These are phyloP conservation scores for Kazachstania sp. DNA, from an alignment of 1,139 yeast species.

Conservation along the genomic window DNA sequence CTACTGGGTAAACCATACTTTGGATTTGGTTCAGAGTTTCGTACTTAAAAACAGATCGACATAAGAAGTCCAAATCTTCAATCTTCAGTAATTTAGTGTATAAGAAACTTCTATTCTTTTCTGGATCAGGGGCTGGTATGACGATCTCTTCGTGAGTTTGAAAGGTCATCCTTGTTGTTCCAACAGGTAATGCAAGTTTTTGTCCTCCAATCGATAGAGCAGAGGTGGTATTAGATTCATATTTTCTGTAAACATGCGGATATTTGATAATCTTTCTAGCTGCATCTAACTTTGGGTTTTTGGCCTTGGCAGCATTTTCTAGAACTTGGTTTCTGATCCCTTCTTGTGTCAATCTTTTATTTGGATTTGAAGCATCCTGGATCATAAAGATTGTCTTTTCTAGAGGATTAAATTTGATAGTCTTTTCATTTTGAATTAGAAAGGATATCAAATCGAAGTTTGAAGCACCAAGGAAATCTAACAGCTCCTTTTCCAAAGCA, in stretches of 20 bases:
- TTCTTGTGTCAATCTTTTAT: constrained; percentile 42
- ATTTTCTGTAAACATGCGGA: constrained; percentile 80
- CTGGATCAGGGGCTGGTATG: constrained; percentile 60
- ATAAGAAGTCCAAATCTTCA: constrained; percentile 59
- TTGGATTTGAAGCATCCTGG: constrained; percentile 10
- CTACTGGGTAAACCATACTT: constrained; percentile 84
- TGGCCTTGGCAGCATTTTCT: constrained; percentile 45
- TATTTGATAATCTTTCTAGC: constrained; percentile 46
- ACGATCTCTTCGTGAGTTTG: constrained; percentile 73
- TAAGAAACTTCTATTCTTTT: constrained; percentile 37
- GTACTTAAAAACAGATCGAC: constrained; percentile 81
- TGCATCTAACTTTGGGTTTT: constrained; percentile 43
- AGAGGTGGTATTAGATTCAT: constrained; percentile 53
- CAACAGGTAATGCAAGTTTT: constrained; percentile 68
- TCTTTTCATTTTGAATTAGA: constrained; percentile 46
- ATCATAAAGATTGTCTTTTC: constrained; percentile 15
- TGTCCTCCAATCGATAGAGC: constrained; percentile 67
- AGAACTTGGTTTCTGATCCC: constrained; percentile 51
- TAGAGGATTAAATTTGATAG: constrained; percentile 25
- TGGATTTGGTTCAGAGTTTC: constrained; percentile 78
- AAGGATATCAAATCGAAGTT: constrained; percentile 70
- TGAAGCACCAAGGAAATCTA: constrained; percentile 79
- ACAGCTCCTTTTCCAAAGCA: constrained; percentile 51
- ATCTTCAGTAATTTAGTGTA: constrained; percentile 52
- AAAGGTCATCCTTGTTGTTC: constrained; percentile 60